Percentiles rank a stretch among this genome's conserved stretches.
Conservation (phyloP, 805 yeast genomes). For the Saturnispora kantuleensis region DNA sequence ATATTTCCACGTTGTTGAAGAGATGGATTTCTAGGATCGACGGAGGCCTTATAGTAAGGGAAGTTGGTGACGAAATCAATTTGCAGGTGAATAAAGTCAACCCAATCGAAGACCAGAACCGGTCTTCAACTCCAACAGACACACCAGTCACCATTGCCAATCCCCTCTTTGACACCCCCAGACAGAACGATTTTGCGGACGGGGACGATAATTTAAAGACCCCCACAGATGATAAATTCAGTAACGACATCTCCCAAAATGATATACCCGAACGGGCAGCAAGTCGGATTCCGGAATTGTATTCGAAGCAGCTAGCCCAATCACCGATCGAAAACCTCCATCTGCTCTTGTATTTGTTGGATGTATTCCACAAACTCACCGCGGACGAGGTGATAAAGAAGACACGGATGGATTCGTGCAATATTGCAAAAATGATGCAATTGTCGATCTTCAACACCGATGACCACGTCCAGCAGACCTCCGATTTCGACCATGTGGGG, state of each 20-base stretch:
- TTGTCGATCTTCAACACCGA: slow-evolving; percentile 28
- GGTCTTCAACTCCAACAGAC: slow-evolving; percentile 3
- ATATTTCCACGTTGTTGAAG: slow-evolving; percentile 29
- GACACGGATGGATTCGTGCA: slow-evolving; percentile 30
- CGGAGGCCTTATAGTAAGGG: slow-evolving; percentile 22
- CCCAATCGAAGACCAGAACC: slow-evolving; percentile 3
- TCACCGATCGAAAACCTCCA: slow-evolving; percentile 25
- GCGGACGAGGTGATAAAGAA: slow-evolving; percentile 17
- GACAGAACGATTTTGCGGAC: background rate
- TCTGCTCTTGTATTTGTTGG: slow-evolving; percentile 22
- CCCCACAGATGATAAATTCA: slow-evolving; percentile 7
- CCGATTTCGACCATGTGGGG: slow-evolving; percentile 7
- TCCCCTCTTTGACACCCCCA: slow-evolving; percentile 5
- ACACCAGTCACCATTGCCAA: slow-evolving; percentile 1
- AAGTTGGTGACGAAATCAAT: slow-evolving; percentile 15
- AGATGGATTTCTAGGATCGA: slow-evolving; percentile 27
- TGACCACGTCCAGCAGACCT: slow-evolving; percentile 12
- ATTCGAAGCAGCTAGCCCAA: background rate
- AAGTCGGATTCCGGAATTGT: slow-evolving; percentile 3
- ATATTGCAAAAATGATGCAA: slow-evolving; percentile 31
- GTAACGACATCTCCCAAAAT: background rate
- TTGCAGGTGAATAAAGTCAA: slow-evolving; percentile 10
- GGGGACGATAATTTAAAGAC: slow-evolving; percentile 2
- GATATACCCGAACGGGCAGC: slow-evolving; percentile 1
- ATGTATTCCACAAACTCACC: slow-evolving; percentile 20